Base-by-base conservation (phyloP, 495 filamentous ascomycete genomes). In the Cetradonia linearis region DNA sequence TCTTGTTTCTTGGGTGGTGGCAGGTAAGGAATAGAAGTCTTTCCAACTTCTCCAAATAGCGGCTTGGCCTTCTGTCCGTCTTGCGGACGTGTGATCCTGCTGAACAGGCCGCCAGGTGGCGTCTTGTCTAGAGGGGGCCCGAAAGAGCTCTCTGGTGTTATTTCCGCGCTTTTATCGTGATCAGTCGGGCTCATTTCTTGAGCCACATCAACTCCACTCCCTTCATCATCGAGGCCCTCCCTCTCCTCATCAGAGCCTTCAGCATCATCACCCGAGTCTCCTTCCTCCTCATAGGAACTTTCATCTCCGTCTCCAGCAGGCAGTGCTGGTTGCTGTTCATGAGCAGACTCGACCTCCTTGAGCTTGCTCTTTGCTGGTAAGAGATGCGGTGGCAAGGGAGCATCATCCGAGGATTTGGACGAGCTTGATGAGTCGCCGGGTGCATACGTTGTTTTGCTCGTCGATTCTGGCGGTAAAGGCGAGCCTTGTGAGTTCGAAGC, bases 391-490 rank as follows among this genome's bases (percentile, higher is more conserved):
- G 56, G 57, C 55, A 70, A 57, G 28, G 74, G 70, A 20, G 70
- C 72, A 54, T 81, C 77, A 52, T 79, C 74, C n/a, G 74, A 77
- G 50, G 47, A 36, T 48, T 78, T 80, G 5, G 87, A 86, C 20
- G 86, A 87, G 58, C 78, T 78, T 8, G 86, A 86, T 30, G 85
- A 84, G 56, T 89, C 85, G 31, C 84, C 82, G 56, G 83, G 71
- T 36, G 76, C 75, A 70, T 84, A 88, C 49, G 68, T 74, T 61
- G 77, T 75, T 73, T 84, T 86, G 74, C 82, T 89, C 25, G 85
- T 87, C 47, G 86, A 70, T 62, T 91, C 86, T n/a, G 87, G 88
- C 34, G 88, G 88, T 38, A 91, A 70, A 55, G 89, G 88, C 16
- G 79, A 68, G 65, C 85, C 81, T 49, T 65, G 65, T n/a, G 18